A percentile compares a stretch with the other conserved stretches of the same genome.
phyloP scores from a whole-genome alignment of 352 stramenopile genomes.

The Phytopythium helicoides region DNA sequence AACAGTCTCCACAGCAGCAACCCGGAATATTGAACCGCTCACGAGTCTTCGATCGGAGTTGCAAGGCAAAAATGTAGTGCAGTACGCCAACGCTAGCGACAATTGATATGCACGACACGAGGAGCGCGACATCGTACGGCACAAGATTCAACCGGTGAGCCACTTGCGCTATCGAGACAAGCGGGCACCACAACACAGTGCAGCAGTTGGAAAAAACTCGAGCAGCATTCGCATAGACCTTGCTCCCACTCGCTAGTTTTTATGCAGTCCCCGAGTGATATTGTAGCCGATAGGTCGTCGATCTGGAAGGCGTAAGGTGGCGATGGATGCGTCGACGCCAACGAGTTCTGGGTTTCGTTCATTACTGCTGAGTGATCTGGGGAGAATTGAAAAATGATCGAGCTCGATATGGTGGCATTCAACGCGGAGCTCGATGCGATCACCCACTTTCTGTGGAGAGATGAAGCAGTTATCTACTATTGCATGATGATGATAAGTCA shows the following conservation, averaged over 20 bases:
- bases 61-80: no score
- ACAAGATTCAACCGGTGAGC: constrained; percentile 9
- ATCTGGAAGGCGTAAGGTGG: not conserved
- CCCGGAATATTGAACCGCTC: constrained; percentile 24
- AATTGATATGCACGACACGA: not conserved
- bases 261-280: not conserved
- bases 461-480: no score
- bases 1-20: constrained; percentile 21
- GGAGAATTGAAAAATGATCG: no score
- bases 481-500: no score
- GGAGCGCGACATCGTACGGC: constrained; percentile 8
- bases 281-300: not conserved
- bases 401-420: no score
- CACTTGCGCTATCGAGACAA: constrained; percentile 35
- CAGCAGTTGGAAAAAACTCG: constrained; percentile 22
- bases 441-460: no score
- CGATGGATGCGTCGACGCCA: no score
- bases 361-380: no score
- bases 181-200: constrained; percentile 26
- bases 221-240: constrained; percentile 22
- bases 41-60: constrained; percentile 19
- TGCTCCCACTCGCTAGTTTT: constrained; percentile 13
- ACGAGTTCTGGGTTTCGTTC: no score
- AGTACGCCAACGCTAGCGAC: no score
- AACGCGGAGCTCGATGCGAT: no score